A percentile compares a stretch with the other conserved stretches of the same genome.
phyloP scores from a whole-genome alignment of 768 basidiomycete genomes.

The Plicaturopsis crispa region DNA sequence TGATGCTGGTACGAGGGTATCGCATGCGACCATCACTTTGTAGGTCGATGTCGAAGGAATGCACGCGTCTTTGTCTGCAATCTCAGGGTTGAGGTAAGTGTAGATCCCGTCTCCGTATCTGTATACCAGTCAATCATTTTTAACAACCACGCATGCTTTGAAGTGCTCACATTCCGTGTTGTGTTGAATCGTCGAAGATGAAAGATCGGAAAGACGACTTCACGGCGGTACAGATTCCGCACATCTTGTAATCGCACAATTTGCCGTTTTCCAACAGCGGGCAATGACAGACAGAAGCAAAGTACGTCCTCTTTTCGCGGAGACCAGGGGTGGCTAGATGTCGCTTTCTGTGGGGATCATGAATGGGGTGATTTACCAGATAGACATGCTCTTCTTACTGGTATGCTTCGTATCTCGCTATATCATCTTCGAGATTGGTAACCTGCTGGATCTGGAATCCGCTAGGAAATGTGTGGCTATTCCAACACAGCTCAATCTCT shows the following conservation, averaged over 20 bases:
- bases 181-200: conserved; percentile 24
- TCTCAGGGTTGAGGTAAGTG: conserved; percentile 23
- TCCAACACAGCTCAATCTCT: too few species aligned
- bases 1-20: conserved; percentile 8
- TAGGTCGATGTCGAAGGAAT: conserved; percentile 31
- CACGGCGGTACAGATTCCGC: conserved; percentile 29
- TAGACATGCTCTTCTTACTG: conserved; percentile 15
- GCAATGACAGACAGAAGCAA: conserved; percentile 32
- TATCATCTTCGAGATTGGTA: conserved; percentile 9
- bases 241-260: conserved; percentile 26
- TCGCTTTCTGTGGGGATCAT: not conserved
- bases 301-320: conserved; percentile 20
- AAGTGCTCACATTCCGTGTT: conserved; percentile 29
- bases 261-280: conserved; percentile 29
- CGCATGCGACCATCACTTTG: conserved; percentile 32
- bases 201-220: conserved; percentile 26
- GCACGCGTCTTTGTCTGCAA: conserved; percentile 26
- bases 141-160: not conserved
- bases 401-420: conserved; percentile 17
- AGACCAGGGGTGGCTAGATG: conserved; percentile 13
- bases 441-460: conserved; percentile 2
- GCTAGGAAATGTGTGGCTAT: too few species aligned
- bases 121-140: conserved; percentile 1
- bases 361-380: conserved; percentile 3
- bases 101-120: conserved; percentile 29